Evolutionary conservation across 2,329 filamentous ascomycete species (phyloP).

Genomic region (Ophiostoma sp.): DNA sequence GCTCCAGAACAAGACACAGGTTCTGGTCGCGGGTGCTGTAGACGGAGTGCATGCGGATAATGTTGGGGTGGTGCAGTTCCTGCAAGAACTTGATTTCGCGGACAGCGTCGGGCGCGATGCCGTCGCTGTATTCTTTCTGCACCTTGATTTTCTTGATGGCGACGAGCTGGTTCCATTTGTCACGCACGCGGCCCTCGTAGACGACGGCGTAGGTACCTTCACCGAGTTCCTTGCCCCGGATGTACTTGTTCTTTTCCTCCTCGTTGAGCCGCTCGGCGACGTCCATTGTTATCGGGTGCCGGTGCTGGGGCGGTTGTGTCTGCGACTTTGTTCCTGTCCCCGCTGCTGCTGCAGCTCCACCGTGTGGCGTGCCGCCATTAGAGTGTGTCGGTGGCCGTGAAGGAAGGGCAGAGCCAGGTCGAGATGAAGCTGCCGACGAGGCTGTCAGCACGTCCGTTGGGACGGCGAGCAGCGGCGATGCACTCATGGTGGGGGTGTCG

Average conservation of each 20-base stretch:
- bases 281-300: conserved; percentile 48
- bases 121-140: conserved; percentile 82
- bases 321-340: conserved; percentile 24
- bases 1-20: conserved; percentile 92
- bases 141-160: conserved; percentile 94
- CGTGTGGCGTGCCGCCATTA: conserved; percentile 22
- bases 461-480: conserved; percentile 49
- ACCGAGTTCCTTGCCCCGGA: conserved; percentile 80
- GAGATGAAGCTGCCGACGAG: conserved; percentile 21
- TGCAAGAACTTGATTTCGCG: conserved; percentile 95
- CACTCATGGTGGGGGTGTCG: conserved; percentile 41
- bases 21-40: conserved; percentile 97
- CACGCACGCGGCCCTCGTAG: conserved; percentile 79
- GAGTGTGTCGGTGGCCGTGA: conserved; percentile 26
- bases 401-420: conserved; percentile 15
- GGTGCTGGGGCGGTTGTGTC: conserved; percentile 22
- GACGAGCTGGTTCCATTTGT: conserved; percentile 71
- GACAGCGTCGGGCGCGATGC: conserved; percentile 90
- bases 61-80: conserved; percentile 91
- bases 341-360: background rate
- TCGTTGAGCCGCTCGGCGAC: conserved; percentile 81
- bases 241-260: conserved; percentile 81
- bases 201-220: conserved; percentile 97
- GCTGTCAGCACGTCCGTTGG: conserved; percentile 38
- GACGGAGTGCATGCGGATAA: conserved; percentile 87